phyloP scores from a whole-genome alignment of 306 rosid genomes.

The Trifolium fragiferum region DNA sequence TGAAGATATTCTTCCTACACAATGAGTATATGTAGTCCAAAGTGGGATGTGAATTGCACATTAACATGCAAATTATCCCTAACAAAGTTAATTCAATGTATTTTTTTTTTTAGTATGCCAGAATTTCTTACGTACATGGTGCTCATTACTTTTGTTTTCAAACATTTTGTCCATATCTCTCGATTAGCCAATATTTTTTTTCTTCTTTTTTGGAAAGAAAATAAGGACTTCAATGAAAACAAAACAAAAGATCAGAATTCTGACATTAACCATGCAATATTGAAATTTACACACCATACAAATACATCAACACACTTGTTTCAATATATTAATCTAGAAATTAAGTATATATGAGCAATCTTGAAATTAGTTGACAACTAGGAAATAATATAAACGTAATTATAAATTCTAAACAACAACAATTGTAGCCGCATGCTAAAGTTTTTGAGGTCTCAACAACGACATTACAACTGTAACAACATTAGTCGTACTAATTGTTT shows the following conservation, averaged over 20 bases:
- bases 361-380: background rate
- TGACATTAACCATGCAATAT: background rate
- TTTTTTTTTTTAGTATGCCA: constrained; percentile 11
- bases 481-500: too few relatives aligned
- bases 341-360: too few relatives aligned
- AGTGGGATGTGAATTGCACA: background rate
- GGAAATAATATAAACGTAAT: background rate
- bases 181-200: background rate
- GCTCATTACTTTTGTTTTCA: background rate
- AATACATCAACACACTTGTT: background rate
- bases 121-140: background rate
- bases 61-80: background rate
- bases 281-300: background rate
- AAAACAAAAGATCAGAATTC: background rate
- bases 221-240: background rate
- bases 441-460: background rate
- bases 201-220: background rate
- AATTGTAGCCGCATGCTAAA: background rate
- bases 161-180: background rate
- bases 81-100: background rate
- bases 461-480: background rate
- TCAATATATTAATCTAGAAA: too few relatives aligned
- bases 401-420: background rate
- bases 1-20: background rate
- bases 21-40: background rate